Evolutionary conservation across 2,329 filamentous ascomycete genomes (phyloP), one percentile per base, ranked within the genome.

Genomic region (Xylariales sp.): DNA sequence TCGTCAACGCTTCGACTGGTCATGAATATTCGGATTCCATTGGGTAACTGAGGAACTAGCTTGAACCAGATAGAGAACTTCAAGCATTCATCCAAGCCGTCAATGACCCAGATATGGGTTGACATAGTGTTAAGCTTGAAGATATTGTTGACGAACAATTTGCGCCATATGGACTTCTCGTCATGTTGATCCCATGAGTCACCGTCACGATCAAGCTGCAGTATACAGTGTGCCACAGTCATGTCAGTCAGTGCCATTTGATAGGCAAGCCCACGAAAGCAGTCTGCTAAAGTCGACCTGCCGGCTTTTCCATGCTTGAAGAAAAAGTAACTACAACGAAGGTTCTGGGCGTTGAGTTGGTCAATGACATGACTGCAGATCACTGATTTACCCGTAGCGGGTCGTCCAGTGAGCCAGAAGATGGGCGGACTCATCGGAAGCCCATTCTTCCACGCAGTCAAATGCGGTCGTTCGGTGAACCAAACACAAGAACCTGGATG

Each of bases 11-110:
- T 27, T n/a, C 24, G 24, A 27, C 24, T 27, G 8, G 24, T 27
- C 24, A 27, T n/a, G n/a, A 27, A n/a, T 27, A 27, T n/a, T n/a
- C n/a, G 8, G n/a, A 27, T 27, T 27, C 8, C 8, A 27, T 8
- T 27, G 8, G 24, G n/a, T 27, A 27, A n/a, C 24, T 27, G 8
- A 27, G 24, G 8, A n/a, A 27, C 8, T 27, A 27, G 8, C 8
- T n/a, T 27, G 24, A 32, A 32, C 9, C 7, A 32, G 8, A 16
- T 32, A 7, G 31, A 7, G 31, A 27, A 8, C 8, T 32, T 14
- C 8, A 7, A 10, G 31, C 59, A 64, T 40, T 64, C 61, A 41
- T 64, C 62, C 6, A 64, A 20, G 2, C 55, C 62, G 47, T 65
- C 62, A 20, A 65, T 53, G 0, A 64, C 51, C 60, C 59, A 63